phyloP scores from a whole-genome alignment of 495 filamentous ascomycete genomes.

The Podospora conica region DNA sequence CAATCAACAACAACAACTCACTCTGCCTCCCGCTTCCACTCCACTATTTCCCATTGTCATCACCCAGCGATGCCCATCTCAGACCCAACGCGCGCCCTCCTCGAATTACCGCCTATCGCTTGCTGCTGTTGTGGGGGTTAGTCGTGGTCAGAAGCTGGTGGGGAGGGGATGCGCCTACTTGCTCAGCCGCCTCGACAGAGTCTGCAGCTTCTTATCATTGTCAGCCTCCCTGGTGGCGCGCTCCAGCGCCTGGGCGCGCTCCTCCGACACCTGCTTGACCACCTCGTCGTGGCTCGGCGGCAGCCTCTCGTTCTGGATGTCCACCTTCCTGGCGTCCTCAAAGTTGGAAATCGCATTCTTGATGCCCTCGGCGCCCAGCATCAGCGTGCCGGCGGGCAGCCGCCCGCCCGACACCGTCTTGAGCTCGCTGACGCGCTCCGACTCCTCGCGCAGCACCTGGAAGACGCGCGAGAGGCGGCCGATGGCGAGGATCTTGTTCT shows the following conservation, averaged over 20 bases:
- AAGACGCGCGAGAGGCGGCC: conserved; percentile 95
- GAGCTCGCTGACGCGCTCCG: conserved; percentile 91
- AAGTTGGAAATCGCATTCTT: conserved; percentile 98
- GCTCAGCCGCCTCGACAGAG: conserved; percentile 84
- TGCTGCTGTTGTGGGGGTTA: conserved; percentile 21
- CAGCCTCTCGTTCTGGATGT: conserved; percentile 90
- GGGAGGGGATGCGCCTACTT: conserved; percentile 59
- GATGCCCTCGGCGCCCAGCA: conserved; percentile 97
- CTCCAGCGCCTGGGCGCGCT: conserved; percentile 74
- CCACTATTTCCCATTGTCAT: neutral
- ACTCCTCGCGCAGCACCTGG: conserved; percentile 96
- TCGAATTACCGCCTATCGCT: conserved; percentile 18
- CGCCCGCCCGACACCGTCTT: conserved; percentile 94
- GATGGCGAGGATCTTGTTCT: conserved; percentile 99
- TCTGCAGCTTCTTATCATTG: conserved; percentile 78
- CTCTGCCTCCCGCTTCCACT: neutral
- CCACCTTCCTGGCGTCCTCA: conserved; percentile 96
- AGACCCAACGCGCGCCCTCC: neutral
- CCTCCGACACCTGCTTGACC: conserved; percentile 66
- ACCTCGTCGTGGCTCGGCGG: conserved; percentile 93
- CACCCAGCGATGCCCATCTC: neutral
- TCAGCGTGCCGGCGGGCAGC: conserved; percentile 89
- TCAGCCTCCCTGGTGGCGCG: conserved; percentile 80
- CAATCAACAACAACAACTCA: neutral
- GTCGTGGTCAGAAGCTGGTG: neutral